Conservation (phyloP, 140 eudicot genomes). For the Cichorium intybus region DNA sequence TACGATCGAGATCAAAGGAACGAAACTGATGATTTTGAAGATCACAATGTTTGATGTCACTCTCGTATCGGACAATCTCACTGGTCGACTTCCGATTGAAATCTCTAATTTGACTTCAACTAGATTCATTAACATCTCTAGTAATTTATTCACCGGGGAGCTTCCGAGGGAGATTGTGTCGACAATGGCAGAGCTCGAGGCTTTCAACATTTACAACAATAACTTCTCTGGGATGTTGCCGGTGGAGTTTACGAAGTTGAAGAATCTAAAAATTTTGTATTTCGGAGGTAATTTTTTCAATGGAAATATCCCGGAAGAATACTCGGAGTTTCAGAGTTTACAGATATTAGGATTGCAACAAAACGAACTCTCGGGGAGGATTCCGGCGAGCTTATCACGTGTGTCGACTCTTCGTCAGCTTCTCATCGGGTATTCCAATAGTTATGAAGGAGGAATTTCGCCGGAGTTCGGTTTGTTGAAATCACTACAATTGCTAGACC, state of each 20-base stretch:
- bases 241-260: conserved; percentile 35
- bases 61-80: conserved; percentile 48
- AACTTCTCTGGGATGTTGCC: conserved; percentile 66
- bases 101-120: conserved; percentile 40
- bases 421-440: conserved; percentile 53
- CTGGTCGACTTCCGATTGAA: conserved; percentile 66
- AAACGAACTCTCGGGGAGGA: conserved; percentile 51
- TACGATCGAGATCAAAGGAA: too few relatives aligned
- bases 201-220: conserved; percentile 62
- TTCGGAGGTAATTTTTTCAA: conserved; percentile 77
- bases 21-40: too few relatives aligned
- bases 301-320: conserved; percentile 67
- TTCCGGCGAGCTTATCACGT: conserved; percentile 58
- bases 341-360: conserved; percentile 48
- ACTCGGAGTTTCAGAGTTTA: conserved; percentile 38
- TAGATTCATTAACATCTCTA: conserved; percentile 49
- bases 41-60: too few relatives aligned
- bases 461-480: conserved; percentile 51
- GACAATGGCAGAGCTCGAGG: conserved; percentile 46
- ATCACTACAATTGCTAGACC: conserved; percentile 41
- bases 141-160: conserved; percentile 40
- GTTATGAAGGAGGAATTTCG: conserved; percentile 69
- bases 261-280: conserved; percentile 28
- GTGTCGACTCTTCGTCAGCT: conserved; percentile 42
- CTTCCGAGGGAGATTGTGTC: conserved; percentile 45